Conservation (phyloP, 2,329 filamentous ascomycete species). For the Penicillium sp. region DNA sequence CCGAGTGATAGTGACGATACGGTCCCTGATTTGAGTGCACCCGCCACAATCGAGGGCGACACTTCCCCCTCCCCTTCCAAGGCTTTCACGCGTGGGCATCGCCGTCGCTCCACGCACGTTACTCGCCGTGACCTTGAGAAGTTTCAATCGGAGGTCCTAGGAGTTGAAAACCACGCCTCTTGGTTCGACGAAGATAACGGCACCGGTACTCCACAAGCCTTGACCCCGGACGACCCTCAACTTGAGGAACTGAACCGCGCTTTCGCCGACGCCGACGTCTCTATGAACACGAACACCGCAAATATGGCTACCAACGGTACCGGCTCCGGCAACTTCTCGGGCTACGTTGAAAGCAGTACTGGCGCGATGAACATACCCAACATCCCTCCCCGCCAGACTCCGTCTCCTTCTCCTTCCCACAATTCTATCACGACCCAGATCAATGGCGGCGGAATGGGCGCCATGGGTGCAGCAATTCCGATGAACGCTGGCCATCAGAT, state of each 20-base stretch:
- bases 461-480: conserved; percentile 40
- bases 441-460: conserved; percentile 40
- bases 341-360: conserved; percentile 34
- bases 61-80: conserved; percentile 33
- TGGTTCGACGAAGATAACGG: conserved; percentile 34
- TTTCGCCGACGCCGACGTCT: conserved; percentile 36
- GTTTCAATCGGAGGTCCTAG: conserved; percentile 39
- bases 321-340: conserved; percentile 33
- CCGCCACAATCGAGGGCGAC: conserved; percentile 36
- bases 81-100: conserved; percentile 40
- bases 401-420: conserved; percentile 35
- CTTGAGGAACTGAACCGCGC: conserved; percentile 39
- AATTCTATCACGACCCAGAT: conserved; percentile 28
- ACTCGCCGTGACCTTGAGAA: conserved; percentile 41
- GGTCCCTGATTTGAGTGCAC: conserved; percentile 3
- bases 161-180: conserved; percentile 31
- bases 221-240: conserved; percentile 31
- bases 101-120: conserved; percentile 45
- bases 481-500: conserved; percentile 53
- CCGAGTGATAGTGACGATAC: conserved; percentile 3
- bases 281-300: conserved; percentile 34
- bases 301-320: conserved; percentile 30
- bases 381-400: conserved; percentile 34
- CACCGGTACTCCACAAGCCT: conserved; percentile 21
- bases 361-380: conserved; percentile 34